Percentiles rank a stretch among this genome's conserved stretches.
Evolutionary conservation across 2,329 filamentous ascomycete genomes (phyloP).

Genomic region (Ophiostoma fasciatum): DNA sequence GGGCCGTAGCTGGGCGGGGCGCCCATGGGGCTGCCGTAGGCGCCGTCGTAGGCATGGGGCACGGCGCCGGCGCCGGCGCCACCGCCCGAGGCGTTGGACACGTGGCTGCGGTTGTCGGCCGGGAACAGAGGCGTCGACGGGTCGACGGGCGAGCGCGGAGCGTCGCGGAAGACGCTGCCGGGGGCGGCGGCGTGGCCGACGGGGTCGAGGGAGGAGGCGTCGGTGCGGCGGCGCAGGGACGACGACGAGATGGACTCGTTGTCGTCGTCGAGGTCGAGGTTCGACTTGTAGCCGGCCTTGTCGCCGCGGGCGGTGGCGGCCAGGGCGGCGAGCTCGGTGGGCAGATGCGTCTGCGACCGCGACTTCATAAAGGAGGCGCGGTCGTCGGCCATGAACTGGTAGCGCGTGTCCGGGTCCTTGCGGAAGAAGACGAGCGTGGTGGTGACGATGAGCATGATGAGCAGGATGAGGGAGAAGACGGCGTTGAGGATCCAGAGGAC

Average conservation of each 20-base stretch:
- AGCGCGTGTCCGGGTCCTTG: constrained; percentile 75
- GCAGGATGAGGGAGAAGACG: constrained; percentile 57
- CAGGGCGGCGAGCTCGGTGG: constrained; percentile 69
- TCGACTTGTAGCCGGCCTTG: constrained; percentile 43
- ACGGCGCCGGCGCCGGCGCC: not conserved
- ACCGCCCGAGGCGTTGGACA: no score
- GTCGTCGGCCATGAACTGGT: constrained; percentile 82
- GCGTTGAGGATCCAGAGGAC: constrained; percentile 74
- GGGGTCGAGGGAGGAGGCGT: constrained; percentile 8
- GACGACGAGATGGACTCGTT: constrained; percentile 51
- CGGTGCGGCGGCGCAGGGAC: constrained; percentile 31
- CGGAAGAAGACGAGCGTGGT: constrained; percentile 52
- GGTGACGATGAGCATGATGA: constrained; percentile 63
- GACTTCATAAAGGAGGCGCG: constrained; percentile 86
- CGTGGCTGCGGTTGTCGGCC: constrained; percentile 19
- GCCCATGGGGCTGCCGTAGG: constrained; percentile 7
- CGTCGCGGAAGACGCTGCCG: constrained; percentile 16
- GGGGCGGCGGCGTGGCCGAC: constrained; percentile 10
- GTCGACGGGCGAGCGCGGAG: constrained; percentile 31
- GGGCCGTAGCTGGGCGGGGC: constrained; percentile 6
- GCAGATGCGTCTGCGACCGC: constrained; percentile 52
- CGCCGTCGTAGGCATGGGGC: constrained; percentile 9
- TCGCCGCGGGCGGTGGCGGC: constrained; percentile 71
- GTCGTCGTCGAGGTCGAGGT: constrained; percentile 57
- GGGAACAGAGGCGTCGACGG: constrained; percentile 38